Percentiles rank a stretch among this genome's conserved stretches.
Conservation (phyloP, 108 stramenopile genomes). For the Cylindrotheca fusiformis region DNA sequence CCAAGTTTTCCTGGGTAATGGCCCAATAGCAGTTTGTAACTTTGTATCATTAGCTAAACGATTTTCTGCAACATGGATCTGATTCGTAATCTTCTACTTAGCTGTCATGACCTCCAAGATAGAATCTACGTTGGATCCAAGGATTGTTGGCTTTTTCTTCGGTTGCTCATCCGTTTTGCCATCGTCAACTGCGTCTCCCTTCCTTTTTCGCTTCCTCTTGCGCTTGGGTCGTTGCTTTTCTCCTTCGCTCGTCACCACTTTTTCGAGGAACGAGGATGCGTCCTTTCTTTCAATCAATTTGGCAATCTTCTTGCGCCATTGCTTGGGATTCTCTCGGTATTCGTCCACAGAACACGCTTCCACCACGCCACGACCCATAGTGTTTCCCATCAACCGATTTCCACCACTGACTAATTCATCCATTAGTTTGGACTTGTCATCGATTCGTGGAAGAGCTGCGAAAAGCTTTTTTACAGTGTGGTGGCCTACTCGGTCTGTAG, state of each 20-base stretch:
- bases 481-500: conserved; percentile 75
- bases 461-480: conserved; percentile 80
- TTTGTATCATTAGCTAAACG: too few species aligned
- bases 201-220: conserved; percentile 30
- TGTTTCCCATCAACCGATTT: conserved; percentile 64
- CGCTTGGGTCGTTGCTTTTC: conserved; percentile 4
- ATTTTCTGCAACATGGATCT: too few species aligned
- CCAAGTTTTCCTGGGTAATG: too few species aligned
- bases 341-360: conserved; percentile 58
- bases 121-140: conserved; percentile 3
- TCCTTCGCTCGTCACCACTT: conserved; percentile 30
- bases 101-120: conserved; percentile 13
- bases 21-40: too few species aligned
- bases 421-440: conserved; percentile 60
- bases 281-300: conserved; percentile 24
- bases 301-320: conserved; percentile 31
- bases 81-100: too few species aligned
- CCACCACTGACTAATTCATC: conserved; percentile 59
- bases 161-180: not conserved
- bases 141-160: not conserved
- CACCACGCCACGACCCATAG: conserved; percentile 75
- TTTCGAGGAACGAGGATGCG: conserved; percentile 32
- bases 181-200: conserved; percentile 11
- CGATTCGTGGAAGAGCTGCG: conserved; percentile 48
- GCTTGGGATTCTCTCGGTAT: conserved; percentile 53